Conservation (phyloP, 2,329 filamentous ascomycete genomes). For the Talaromyces verruculosus region DNA sequence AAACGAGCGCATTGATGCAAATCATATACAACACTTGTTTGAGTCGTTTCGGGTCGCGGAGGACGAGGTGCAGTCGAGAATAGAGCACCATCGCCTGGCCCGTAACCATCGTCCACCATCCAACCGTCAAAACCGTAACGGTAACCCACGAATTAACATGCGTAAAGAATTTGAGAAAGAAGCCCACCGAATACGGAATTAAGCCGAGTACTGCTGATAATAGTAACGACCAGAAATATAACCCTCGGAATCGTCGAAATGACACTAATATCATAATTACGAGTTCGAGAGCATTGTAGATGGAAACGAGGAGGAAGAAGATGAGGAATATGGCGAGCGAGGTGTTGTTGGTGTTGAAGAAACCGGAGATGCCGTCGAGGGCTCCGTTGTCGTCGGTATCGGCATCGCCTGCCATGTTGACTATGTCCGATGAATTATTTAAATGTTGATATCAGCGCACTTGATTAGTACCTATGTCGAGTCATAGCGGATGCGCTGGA, state of each 20-base stretch:
- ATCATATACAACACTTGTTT: conserved; percentile 59
- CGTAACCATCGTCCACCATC: conserved; percentile 62
- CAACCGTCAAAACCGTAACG: conserved; percentile 51
- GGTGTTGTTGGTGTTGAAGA: conserved; percentile 4
- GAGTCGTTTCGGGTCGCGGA: conserved; percentile 52
- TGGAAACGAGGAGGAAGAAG: conserved; percentile 41
- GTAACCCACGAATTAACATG: conserved; percentile 33
- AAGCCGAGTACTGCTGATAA: conserved; percentile 38
- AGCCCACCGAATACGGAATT: conserved; percentile 43
- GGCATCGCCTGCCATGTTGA: conserved; percentile 1
- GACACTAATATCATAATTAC: conserved; percentile 41
- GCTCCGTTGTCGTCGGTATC: not conserved
- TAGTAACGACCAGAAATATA: conserved; percentile 48
- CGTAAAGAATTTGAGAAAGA: conserved; percentile 45
- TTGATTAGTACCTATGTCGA: not conserved
- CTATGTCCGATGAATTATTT: not conserved
- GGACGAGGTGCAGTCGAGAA: conserved; percentile 61
- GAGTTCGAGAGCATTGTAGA: conserved; percentile 51
- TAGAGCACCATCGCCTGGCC: conserved; percentile 63
- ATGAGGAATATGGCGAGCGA: conserved; percentile 15
- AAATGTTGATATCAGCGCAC: not conserved
- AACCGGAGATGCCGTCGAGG: conserved; percentile 19
- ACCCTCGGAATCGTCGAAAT: conserved; percentile 41
- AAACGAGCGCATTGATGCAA: conserved; percentile 53
- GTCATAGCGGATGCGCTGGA: not conserved